phyloP scores from a whole-genome alignment of 441 rosid genomes.

The Aleurites moluccanus region DNA sequence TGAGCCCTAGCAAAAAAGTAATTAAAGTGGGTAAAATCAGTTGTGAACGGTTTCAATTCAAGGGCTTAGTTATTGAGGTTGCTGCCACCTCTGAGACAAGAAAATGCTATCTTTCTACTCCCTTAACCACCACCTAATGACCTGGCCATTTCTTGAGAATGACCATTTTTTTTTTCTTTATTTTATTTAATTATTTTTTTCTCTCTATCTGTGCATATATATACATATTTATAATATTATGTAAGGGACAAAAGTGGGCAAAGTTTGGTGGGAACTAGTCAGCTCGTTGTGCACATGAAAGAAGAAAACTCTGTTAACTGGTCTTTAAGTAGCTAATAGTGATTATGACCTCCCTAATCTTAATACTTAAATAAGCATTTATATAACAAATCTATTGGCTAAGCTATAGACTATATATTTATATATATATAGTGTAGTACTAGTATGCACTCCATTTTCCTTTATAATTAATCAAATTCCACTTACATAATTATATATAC shows the following conservation, averaged over 20 bases:
- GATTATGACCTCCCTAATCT: slow-evolving; percentile 8
- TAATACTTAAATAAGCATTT: neutral
- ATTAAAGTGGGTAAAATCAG: slow-evolving; percentile 24
- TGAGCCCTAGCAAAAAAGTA: slow-evolving; percentile 25
- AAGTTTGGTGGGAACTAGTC: slow-evolving; percentile 50
- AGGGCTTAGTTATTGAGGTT: slow-evolving; percentile 9
- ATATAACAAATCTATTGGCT: neutral
- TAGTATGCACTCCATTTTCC: neutral
- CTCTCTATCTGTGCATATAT: neutral
- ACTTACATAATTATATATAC: neutral
- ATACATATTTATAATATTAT: neutral
- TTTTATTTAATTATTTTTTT: neutral
- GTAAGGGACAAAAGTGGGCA: slow-evolving; percentile 32
- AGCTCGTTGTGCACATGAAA: slow-evolving; percentile 45
- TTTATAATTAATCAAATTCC: neutral
- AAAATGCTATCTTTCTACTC: slow-evolving; percentile 39
- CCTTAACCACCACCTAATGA: slow-evolving; percentile 34
- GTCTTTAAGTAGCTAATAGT: slow-evolving; percentile 16
- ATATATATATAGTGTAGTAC: too few relatives aligned
- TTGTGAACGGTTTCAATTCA: neutral
- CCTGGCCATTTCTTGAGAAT: slow-evolving; percentile 25
- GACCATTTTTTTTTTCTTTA: neutral
- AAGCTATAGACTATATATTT: neutral
- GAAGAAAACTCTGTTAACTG: slow-evolving; percentile 29
- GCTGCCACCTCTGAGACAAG: slow-evolving; percentile 43